These are phyloP conservation scores for Vickermania ingenoplastis DNA, from an alignment of 208 protist genomes.

Conservation along the genomic window DNA sequence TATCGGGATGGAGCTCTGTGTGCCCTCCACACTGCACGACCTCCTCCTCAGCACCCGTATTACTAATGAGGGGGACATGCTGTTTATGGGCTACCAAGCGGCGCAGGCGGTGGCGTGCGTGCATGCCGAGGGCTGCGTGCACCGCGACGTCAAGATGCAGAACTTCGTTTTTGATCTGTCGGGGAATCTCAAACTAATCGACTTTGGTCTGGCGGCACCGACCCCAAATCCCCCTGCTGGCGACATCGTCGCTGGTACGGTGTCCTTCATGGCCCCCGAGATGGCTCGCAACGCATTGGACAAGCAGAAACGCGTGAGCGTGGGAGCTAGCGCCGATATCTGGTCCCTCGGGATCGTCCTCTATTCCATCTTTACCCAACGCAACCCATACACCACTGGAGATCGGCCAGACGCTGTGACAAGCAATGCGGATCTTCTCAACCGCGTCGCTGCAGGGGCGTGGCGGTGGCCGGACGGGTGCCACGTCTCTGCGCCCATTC, in stretches of 20 bases:
- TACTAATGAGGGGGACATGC: slow-evolving; percentile 76
- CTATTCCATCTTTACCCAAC: slow-evolving; percentile 85
- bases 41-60: slow-evolving; percentile 66
- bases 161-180: slow-evolving; percentile 88
- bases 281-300: slow-evolving; percentile 88
- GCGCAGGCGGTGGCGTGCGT: slow-evolving; percentile 81
- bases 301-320: slow-evolving; percentile 65
- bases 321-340: slow-evolving; percentile 72
- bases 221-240: slow-evolving; percentile 60
- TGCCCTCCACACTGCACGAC: slow-evolving; percentile 82
- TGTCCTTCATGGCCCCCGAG: slow-evolving; percentile 90
- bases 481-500: slow-evolving; percentile 45
- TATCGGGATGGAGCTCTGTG: slow-evolving; percentile 85
- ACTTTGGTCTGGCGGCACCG: slow-evolving; percentile 82
- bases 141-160: slow-evolving; percentile 89
- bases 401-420: slow-evolving; percentile 12
- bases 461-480: slow-evolving; percentile 71
- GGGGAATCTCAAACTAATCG: slow-evolving; percentile 85
- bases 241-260: slow-evolving; percentile 83
- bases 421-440: slow-evolving; percentile 54
- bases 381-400: slow-evolving; percentile 59
- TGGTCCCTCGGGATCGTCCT: slow-evolving; percentile 86
- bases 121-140: slow-evolving; percentile 80
- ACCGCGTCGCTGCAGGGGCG: slow-evolving; percentile 51
- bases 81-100: slow-evolving; percentile 88